Percentiles rank a stretch among this genome's conserved stretches.
Evolutionary conservation across 345 rosid species (phyloP).

Genomic region (Salix dunnii): DNA sequence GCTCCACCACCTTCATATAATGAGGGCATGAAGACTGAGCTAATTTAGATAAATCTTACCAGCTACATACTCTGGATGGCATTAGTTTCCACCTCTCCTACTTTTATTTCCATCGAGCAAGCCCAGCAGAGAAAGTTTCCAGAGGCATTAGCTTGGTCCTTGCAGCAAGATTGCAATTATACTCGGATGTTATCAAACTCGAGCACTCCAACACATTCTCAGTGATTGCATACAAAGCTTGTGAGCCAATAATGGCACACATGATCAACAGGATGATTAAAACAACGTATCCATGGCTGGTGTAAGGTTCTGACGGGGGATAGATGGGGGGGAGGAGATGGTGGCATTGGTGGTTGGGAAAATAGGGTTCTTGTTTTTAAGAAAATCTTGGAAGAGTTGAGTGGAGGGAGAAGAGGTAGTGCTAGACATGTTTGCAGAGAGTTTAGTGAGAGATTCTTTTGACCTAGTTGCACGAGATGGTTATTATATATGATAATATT

Average conservation of each 20-base stretch:
- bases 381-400: background rate
- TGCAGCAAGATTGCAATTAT: background rate
- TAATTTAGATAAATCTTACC: background rate
- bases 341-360: background rate
- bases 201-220: background rate
- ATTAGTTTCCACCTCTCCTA: background rate
- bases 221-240: background rate
- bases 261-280: background rate
- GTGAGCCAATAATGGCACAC: background rate
- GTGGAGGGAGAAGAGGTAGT: background rate
- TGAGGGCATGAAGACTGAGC: background rate
- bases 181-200: background rate
- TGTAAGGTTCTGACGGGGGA: background rate
- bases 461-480: background rate
- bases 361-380: background rate
- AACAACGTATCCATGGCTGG: background rate
- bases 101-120: background rate
- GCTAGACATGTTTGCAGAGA: background rate
- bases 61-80: background rate
- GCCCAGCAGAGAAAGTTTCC: background rate
- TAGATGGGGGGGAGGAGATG: background rate
- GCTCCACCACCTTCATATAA: background rate
- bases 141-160: background rate
- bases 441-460: background rate
- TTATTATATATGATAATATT: too few species aligned